Percentiles rank a stretch among this genome's conserved stretches.
Evolutionary conservation across 768 basidiomycete genomes (phyloP).

Genomic region (Artomyces pyxidatus): DNA sequence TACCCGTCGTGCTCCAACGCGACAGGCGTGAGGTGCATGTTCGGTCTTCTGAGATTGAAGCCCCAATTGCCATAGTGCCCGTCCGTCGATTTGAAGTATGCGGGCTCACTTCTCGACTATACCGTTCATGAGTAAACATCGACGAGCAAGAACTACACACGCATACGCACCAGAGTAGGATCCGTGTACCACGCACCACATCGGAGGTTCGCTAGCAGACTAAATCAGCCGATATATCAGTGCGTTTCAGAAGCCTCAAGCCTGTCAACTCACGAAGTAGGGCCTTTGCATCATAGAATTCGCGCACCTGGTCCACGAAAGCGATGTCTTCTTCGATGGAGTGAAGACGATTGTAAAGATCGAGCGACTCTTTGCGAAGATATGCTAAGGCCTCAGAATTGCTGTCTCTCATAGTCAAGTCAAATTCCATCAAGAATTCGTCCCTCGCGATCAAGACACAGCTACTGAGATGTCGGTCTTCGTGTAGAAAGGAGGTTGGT

Average conservation of each 20-base stretch:
- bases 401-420: too few relatives aligned
- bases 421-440: too few relatives aligned
- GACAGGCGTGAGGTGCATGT: conserved; percentile 66
- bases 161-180: conserved; percentile 51
- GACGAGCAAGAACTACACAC: too few relatives aligned
- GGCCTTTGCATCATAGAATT: conserved; percentile 41
- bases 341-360: conserved; percentile 81
- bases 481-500: too few relatives aligned
- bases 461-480: too few relatives aligned
- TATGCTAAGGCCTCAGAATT: conserved; percentile 24
- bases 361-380: conserved; percentile 61
- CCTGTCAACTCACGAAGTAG: conserved; percentile 41
- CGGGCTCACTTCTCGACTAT: conserved; percentile 31
- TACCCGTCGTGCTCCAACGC: conserved; percentile 54
- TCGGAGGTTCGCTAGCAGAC: conserved; percentile 80
- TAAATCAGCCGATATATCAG: background rate
- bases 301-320: conserved; percentile 55
- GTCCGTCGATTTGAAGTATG: conserved; percentile 91
- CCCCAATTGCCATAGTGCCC: conserved; percentile 81
- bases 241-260: background rate
- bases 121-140: conserved; percentile 2
- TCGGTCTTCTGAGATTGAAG: conserved; percentile 78
- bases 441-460: too few relatives aligned
- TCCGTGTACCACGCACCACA: conserved; percentile 94
- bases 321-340: conserved; percentile 72